Conservation (phyloP, 1,139 yeast genomes). For the Taiozyma sp. region DNA sequence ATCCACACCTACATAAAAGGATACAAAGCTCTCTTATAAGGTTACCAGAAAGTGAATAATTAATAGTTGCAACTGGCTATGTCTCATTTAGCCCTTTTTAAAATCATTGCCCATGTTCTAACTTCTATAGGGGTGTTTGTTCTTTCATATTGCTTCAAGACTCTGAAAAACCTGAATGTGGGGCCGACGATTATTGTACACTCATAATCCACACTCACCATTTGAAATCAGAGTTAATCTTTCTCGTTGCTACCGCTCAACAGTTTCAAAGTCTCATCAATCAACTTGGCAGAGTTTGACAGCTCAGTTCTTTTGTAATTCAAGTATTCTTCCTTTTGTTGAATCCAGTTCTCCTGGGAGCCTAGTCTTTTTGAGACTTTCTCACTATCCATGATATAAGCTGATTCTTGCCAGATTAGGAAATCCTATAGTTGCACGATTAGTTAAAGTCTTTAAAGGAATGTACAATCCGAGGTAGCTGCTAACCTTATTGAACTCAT, state of each 20-base stretch:
- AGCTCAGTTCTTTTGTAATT: conserved; percentile 18
- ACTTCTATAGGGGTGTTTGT: too few relatives aligned
- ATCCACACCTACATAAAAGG: too few relatives aligned
- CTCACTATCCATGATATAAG: conserved; percentile 23
- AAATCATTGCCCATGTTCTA: too few relatives aligned
- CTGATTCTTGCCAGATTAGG: conserved; percentile 24
- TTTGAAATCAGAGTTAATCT: not conserved
- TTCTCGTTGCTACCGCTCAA: conserved; percentile 6
- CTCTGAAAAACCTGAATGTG: too few relatives aligned
- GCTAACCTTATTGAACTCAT: conserved; percentile 19
- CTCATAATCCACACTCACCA: not conserved
- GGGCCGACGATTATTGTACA: too few relatives aligned
- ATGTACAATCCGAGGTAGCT: conserved; percentile 6
- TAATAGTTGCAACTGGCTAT: too few relatives aligned
- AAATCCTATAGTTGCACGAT: conserved; percentile 13
- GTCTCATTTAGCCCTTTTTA: too few relatives aligned
- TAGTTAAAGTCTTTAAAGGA: not conserved
- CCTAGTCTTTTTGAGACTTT: conserved; percentile 22
- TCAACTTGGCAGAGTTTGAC: conserved; percentile 20
- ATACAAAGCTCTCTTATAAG: too few relatives aligned
- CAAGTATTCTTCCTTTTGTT: conserved; percentile 20
- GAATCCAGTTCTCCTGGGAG: conserved; percentile 23
- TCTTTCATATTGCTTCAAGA: too few relatives aligned
- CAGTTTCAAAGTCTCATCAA: conserved; percentile 20
- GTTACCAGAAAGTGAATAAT: too few relatives aligned